Evolutionary conservation across 352 stramenopile genomes (phyloP), one percentile per base, ranked within the genome.

Genomic region (Phytophthora cajani): DNA sequence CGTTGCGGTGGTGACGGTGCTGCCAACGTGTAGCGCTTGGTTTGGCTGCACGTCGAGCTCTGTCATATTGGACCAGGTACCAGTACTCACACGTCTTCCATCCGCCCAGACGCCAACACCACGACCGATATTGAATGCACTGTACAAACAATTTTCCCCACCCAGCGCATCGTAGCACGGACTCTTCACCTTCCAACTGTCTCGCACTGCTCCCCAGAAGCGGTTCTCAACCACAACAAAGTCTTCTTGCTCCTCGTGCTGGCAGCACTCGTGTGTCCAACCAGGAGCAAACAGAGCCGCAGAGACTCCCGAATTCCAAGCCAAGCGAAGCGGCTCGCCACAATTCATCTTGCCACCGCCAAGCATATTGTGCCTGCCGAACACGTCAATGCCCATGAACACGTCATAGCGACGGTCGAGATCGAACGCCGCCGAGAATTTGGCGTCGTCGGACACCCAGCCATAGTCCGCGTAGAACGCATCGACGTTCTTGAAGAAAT

Each of bases 381-480:
- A 89, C 32, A 81, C 75, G 57, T 88, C 80, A 30, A 88, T 76
- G 3, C 80, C 80, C 78, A 88, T 87, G 68, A 83, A 90, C 16
- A 90, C 69, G 42, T 89, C 80, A 56, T 80, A 88, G 6, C 80
- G 76, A 19, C 71, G 73, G 60, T 82, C 73, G 12, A 81, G 58
- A 62, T 84, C 64, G 42, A 81, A 76, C 1, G 75, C 79, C 57
- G 77, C 73, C 11, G 69, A 84, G 38, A 75, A 84, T 21, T 82
- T 82, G 25, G 71, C 76, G 23, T 84, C 76, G n/a, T 74, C 74
- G 33, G 77, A 6, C 9, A 58, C 64, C 82, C 80, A 90, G 16
- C 75, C 76, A 64, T 90, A 87, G 23, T 88, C 81, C 12, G 56
- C 65, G 57, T 79, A 90, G n/a, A 89, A 80, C 0, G 67, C 79